These are phyloP conservation scores for Chara braunii DNA, from an alignment of 139 green algal species.

Conservation along the genomic window DNA sequence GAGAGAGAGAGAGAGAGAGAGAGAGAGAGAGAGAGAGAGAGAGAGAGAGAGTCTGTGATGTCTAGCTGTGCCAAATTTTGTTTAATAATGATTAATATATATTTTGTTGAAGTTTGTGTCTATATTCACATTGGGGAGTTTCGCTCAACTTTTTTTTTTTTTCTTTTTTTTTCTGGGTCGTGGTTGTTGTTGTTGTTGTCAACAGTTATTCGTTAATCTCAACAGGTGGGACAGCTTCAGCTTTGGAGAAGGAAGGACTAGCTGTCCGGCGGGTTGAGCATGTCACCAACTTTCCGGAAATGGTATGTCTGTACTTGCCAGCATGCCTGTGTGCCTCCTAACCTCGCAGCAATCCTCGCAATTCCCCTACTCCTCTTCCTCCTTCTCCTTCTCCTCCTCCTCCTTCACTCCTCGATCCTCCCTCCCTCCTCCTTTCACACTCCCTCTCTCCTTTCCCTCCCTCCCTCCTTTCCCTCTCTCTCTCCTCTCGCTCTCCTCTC, in stretches of 20 bases:
- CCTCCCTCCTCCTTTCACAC: too few relatives aligned
- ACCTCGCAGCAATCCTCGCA: too few relatives aligned
- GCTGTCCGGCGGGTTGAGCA: constrained; percentile 69
- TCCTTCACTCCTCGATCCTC: too few relatives aligned
- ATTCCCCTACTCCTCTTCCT: too few relatives aligned
- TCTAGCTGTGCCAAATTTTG: too few relatives aligned
- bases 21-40: too few relatives aligned
- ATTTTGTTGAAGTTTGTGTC: neutral
- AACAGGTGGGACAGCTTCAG: constrained; percentile 81
- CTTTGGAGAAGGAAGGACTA: constrained; percentile 71
- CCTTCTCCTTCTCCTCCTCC: neutral
- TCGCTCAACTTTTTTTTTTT: neutral
- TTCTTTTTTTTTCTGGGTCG: too few relatives aligned
- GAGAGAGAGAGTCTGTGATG: too few relatives aligned
- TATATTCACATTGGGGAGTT: neutral
- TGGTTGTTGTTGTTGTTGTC: neutral
- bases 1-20: too few relatives aligned
- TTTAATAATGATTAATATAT: neutral
- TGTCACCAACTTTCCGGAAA: constrained; percentile 92
- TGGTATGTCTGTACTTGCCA: constrained; percentile 48
- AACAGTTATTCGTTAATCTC: constrained; percentile 79
- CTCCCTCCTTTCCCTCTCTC: too few relatives aligned
- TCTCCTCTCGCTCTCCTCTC: too few relatives aligned
- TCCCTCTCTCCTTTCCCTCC: too few relatives aligned
- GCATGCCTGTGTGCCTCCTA: neutral